Percentiles rank a stretch among this genome's conserved stretches.
Conservation (phyloP, 352 stramenopile species). For the Pythium volutum region DNA sequence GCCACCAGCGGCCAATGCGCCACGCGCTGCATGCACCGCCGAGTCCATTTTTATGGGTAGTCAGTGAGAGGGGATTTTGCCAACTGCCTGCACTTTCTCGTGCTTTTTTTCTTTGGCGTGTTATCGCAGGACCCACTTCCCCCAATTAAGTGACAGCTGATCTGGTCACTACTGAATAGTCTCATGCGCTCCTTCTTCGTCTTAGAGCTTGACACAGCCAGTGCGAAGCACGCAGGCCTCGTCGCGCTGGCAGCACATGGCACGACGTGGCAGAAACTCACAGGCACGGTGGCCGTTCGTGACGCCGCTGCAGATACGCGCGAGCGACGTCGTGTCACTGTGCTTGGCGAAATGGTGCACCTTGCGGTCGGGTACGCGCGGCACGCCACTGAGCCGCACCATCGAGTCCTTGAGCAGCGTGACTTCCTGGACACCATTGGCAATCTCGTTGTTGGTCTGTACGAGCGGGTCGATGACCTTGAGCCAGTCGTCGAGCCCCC, state of each 20-base stretch:
- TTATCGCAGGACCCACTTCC: not conserved
- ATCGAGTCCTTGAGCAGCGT: constrained; percentile 23
- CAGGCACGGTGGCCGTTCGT: constrained; percentile 45
- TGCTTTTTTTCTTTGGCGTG: not conserved
- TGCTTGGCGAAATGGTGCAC: constrained; percentile 49
- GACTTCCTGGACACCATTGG: not conserved
- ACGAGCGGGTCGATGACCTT: constrained; percentile 36
- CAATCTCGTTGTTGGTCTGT: constrained; percentile 15
- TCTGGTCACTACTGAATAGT: constrained; percentile 2
- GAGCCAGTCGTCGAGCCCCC: constrained; percentile 34
- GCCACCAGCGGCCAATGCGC: constrained; percentile 36
- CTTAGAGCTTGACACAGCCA: constrained; percentile 35
- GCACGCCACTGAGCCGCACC: constrained; percentile 38
- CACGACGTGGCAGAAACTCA: constrained; percentile 56
- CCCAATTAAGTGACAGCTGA: not conserved
- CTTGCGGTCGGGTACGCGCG: constrained; percentile 44
- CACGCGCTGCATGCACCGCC: constrained; percentile 36
- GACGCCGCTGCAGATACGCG: constrained; percentile 36
- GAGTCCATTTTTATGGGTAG: constrained; percentile 26
- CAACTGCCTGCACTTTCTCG: constrained; percentile 3
- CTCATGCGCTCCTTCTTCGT: not conserved
- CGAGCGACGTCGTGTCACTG: constrained; percentile 31
- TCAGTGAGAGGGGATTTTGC: not conserved
- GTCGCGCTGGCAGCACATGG: constrained; percentile 70
- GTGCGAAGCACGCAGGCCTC: constrained; percentile 65